A percentile compares a stretch with the other conserved stretches of the same genome.
Evolutionary conservation across 371 early-diverging fungal genomes (phyloP).

Genomic region (Mucor saturninus): DNA sequence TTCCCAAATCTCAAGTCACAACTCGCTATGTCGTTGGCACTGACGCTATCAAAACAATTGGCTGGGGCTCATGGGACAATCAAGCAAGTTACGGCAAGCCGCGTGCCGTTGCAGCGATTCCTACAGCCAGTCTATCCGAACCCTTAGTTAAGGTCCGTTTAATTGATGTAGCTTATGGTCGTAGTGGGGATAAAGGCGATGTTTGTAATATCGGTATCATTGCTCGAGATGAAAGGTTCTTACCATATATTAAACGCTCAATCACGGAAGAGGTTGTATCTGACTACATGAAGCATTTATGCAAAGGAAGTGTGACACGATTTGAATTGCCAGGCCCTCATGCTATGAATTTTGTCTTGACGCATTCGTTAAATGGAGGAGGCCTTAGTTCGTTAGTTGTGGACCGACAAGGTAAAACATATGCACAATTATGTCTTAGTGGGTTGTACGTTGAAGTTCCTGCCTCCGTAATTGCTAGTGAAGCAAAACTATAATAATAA

Average conservation of each 20-base stretch:
- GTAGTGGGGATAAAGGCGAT: slow-evolving; percentile 82
- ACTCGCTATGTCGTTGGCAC: slow-evolving; percentile 51
- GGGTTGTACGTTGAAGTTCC: slow-evolving; percentile 65
- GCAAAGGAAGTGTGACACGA: slow-evolving; percentile 65
- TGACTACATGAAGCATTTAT: slow-evolving; percentile 69
- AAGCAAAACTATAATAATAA: slow-evolving; percentile 47
- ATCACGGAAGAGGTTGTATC: slow-evolving; percentile 53
- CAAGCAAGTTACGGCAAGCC: slow-evolving; percentile 25
- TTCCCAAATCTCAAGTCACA: slow-evolving; percentile 59
- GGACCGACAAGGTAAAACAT: slow-evolving; percentile 80
- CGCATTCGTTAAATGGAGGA: slow-evolving; percentile 72
- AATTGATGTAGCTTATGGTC: slow-evolving; percentile 69
- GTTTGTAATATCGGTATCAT: slow-evolving; percentile 75
- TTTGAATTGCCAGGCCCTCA: slow-evolving; percentile 69
- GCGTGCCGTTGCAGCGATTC: slow-evolving; percentile 29
- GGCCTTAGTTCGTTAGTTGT: slow-evolving; percentile 69
- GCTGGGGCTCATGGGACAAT: slow-evolving; percentile 46
- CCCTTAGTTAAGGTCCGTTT: slow-evolving; percentile 53
- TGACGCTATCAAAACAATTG: slow-evolving; percentile 22
- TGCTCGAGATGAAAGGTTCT: slow-evolving; percentile 64
- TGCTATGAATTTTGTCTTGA: slow-evolving; percentile 77
- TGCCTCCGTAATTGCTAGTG: slow-evolving; percentile 39
- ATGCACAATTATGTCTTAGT: slow-evolving; percentile 69
- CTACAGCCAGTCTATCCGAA: slow-evolving; percentile 30
- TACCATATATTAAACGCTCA: slow-evolving; percentile 54